phyloP scores from a whole-genome alignment of 495 filamentous ascomycete species.

The Penicillium steckii region DNA sequence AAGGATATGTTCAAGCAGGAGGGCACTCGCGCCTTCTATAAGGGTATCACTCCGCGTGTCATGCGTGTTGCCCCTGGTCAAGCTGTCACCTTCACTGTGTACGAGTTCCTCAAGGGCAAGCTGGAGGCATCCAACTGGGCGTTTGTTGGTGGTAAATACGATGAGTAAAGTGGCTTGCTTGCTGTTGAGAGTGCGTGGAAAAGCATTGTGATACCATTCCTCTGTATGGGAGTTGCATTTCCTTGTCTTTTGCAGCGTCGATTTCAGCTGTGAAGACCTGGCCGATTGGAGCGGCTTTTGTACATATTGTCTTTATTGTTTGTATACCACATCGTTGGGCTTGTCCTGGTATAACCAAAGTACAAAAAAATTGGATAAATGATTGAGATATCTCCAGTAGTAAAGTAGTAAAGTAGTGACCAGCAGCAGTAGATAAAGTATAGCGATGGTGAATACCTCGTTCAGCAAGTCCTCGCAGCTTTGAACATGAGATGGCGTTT shows the following conservation, averaged over 20 bases:
- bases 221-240: constrained; percentile 30
- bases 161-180: constrained; percentile 55
- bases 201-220: constrained; percentile 31
- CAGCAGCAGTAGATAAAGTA: too few relatives aligned
- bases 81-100: constrained; percentile 97
- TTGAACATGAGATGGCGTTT: too few relatives aligned
- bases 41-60: constrained; percentile 95
- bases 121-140: constrained; percentile 71
- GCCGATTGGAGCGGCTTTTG: constrained; percentile 18
- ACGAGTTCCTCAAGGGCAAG: constrained; percentile 85
- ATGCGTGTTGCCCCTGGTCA: constrained; percentile 98
- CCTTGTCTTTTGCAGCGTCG: constrained; percentile 7
- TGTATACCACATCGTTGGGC: constrained; percentile 25
- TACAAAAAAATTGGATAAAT: not conserved
- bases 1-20: constrained; percentile 97
- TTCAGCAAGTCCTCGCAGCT: not conserved
- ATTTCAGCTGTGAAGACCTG: constrained; percentile 1
- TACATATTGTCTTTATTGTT: constrained; percentile 27
- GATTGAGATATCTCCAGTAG: not conserved
- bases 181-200: constrained; percentile 8
- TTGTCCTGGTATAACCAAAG: constrained; percentile 2
- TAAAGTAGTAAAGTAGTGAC: not conserved
- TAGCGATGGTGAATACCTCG: too few relatives aligned
- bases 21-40: constrained; percentile 92
- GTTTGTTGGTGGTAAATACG: constrained; percentile 64